Evolutionary conservation across 2,329 filamentous ascomycete species (phyloP), one percentile per base, ranked within the genome.

Genomic region (Atkinsonella hypoxylon): DNA sequence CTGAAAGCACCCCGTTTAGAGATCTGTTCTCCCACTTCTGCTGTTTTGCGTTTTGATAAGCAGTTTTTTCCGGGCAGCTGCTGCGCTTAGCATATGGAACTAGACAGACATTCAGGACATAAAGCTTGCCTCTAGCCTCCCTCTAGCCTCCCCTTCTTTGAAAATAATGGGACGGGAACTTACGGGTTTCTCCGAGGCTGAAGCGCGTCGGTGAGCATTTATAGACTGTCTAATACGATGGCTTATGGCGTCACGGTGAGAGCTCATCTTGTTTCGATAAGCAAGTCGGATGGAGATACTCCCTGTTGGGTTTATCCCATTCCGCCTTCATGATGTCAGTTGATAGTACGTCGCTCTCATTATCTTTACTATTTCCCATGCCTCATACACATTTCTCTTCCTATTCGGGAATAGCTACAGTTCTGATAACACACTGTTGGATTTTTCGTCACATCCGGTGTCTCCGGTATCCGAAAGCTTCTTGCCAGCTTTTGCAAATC

Each of bases 221-320:
- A 81, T 3, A 82, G 58, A 56, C 80, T 81, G 53, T 75, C 76
- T 4, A 82, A 62, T 18, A 81, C 73, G 2, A 74, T 68, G 4
- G 78, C 78, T 2, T n/a, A 81, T 77, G 10, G 78, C 75, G 57
- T 81, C 78, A 42, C 78, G 68, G 11, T 64, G 9, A 81, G 66
- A 3, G 81, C 66, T 18, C 69, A 68, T 51, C 71, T 69, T 1
- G 71, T 70, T 11, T 72, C 73, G n/a, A 71, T 64, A 10, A 73
- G 67, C 54, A 75, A 71, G 52, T 75, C 74, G 67, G 49, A 77
- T 68, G 54, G 73, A 75, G 34, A 70, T 7, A 17, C 43, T 13
- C 9, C 31, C 17, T 31, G 41, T 7, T 30, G n/a, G 2, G 39
- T 44, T 12, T 44, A 39, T 40, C 38, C 32, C 26, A 49, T 36